A percentile compares a stretch with the other conserved stretches of the same genome.
These are phyloP conservation scores for Annulohypoxylon bovei DNA, from an alignment of 495 filamentous ascomycete genomes.

Conservation along the genomic window DNA sequence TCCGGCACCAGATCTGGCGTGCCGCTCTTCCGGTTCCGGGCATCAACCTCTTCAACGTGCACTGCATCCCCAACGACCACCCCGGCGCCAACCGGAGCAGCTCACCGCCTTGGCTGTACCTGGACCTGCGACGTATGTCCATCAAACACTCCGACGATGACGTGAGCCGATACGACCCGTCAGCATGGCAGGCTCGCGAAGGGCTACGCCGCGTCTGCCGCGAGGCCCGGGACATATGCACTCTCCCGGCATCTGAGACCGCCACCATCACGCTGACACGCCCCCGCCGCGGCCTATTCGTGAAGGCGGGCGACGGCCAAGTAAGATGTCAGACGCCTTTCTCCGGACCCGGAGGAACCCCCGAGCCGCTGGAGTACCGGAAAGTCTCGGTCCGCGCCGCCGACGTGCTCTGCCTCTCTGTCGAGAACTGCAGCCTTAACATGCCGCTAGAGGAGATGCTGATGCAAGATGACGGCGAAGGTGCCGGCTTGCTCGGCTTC, in stretches of 20 bases:
- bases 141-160: slow-evolving; percentile 36
- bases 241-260: slow-evolving; percentile 3
- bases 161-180: slow-evolving; percentile 42
- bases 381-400: slow-evolving; percentile 18
- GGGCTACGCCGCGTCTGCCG: slow-evolving; percentile 32
- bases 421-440: slow-evolving; percentile 48
- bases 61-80: slow-evolving; percentile 45
- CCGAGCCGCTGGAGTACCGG: slow-evolving; percentile 32
- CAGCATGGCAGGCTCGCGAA: slow-evolving; percentile 34
- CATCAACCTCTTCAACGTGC: slow-evolving; percentile 49
- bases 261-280: slow-evolving; percentile 38
- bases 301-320: slow-evolving; percentile 39
- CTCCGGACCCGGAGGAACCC: too few species aligned
- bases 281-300: slow-evolving; percentile 36
- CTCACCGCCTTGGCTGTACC: slow-evolving; percentile 40
- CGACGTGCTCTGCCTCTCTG: slow-evolving; percentile 40
- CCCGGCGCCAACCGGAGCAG: slow-evolving; percentile 30
- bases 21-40: slow-evolving; percentile 33
- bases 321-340: slow-evolving; percentile 10
- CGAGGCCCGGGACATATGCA: slow-evolving; percentile 33
- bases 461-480: neutral
- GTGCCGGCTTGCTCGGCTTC: neutral
- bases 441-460: slow-evolving; percentile 38
- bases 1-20: slow-evolving; percentile 49
- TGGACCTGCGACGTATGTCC: slow-evolving; percentile 40